These are phyloP conservation scores for Naganishia albida DNA, from an alignment of 1,284 basidiomycete species.

Conservation along the genomic window DNA sequence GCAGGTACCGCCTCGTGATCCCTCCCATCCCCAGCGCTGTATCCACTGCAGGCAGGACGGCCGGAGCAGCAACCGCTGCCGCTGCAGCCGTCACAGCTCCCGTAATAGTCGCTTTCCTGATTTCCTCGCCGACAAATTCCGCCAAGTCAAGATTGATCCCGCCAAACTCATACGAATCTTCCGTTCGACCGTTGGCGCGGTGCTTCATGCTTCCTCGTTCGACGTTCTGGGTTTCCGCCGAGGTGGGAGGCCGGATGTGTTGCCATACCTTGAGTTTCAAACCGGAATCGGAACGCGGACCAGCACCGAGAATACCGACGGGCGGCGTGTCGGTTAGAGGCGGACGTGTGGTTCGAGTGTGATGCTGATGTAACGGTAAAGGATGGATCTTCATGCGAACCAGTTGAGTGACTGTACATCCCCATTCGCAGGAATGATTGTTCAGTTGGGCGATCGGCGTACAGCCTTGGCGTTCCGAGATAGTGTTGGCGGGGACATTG, in stretches of 20 bases:
- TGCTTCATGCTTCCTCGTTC: conserved; percentile 11
- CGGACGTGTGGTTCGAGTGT: conserved; percentile 3
- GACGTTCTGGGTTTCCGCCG: conserved; percentile 7
- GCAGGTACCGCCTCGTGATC: conserved; percentile 47
- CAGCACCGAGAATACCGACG: conserved; percentile 43
- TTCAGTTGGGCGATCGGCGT: conserved; percentile 41
- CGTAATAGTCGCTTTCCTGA: neutral
- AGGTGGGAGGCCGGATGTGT: conserved; percentile 26
- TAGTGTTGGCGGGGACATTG: conserved; percentile 14
- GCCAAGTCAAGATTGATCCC: conserved; percentile 52
- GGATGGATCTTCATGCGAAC: conserved; percentile 43
- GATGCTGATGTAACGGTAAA: conserved; percentile 1
- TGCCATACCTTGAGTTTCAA: conserved; percentile 44
- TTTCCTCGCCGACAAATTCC: conserved; percentile 43
- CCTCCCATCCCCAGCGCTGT: conserved; percentile 40
- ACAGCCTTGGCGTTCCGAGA: conserved; percentile 39
- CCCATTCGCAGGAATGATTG: conserved; percentile 47
- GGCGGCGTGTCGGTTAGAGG: conserved; percentile 18
- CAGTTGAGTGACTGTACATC: conserved; percentile 45
- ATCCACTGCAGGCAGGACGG: neutral
- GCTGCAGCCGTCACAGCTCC: neutral
- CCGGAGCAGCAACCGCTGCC: neutral
- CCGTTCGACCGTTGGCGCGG: conserved; percentile 5
- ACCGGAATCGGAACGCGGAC: conserved; percentile 45
- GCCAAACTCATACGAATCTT: conserved; percentile 41